Percentiles rank a stretch among this genome's conserved stretches.
These are phyloP conservation scores for Microdochium trichocladiopsis DNA, from an alignment of 2,329 filamentous ascomycete genomes.

Conservation along the genomic window DNA sequence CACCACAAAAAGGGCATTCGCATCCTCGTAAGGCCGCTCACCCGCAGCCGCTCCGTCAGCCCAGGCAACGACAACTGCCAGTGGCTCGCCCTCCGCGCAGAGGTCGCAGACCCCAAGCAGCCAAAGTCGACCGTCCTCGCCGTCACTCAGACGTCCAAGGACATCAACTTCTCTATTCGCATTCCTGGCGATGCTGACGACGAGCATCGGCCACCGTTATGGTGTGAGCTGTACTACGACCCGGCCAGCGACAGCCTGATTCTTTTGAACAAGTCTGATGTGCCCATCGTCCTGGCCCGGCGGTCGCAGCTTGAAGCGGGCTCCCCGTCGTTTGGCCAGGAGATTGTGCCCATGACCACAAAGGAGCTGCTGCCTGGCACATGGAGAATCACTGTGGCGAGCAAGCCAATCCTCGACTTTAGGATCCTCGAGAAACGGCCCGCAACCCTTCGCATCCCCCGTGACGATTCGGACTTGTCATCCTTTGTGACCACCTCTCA, in stretches of 20 bases:
- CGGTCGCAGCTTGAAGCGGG: conserved; percentile 33
- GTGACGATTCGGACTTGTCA: conserved; percentile 16
- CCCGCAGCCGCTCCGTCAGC: conserved; percentile 45
- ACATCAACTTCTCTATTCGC: conserved; percentile 53
- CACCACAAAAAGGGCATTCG: conserved; percentile 49
- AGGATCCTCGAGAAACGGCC: conserved; percentile 49
- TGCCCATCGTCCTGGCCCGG: conserved; percentile 42
- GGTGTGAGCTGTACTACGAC: conserved; percentile 55
- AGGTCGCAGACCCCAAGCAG: conserved; percentile 41
- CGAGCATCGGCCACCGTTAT: conserved; percentile 40
- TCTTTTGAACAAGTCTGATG: conserved; percentile 46
- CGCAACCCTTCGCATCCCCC: conserved; percentile 27
- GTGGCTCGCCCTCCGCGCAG: conserved; percentile 49
- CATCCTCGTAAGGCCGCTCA: conserved; percentile 48
- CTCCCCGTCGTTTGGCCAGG: conserved; percentile 32
- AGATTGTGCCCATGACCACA: conserved; percentile 34
- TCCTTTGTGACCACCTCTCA: conserved; percentile 21
- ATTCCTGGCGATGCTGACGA: conserved; percentile 41
- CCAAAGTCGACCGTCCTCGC: conserved; percentile 51
- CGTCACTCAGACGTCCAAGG: conserved; percentile 51
- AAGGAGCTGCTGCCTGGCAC: conserved; percentile 46
- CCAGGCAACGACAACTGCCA: conserved; percentile 49
- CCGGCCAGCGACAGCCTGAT: conserved; percentile 52
- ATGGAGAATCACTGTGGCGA: conserved; percentile 46
- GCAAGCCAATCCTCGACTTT: conserved; percentile 47